Percentiles rank a stretch among this genome's conserved stretches.
Evolutionary conservation across 352 stramenopile species (phyloP).

Genomic region (Albugo candida): DNA sequence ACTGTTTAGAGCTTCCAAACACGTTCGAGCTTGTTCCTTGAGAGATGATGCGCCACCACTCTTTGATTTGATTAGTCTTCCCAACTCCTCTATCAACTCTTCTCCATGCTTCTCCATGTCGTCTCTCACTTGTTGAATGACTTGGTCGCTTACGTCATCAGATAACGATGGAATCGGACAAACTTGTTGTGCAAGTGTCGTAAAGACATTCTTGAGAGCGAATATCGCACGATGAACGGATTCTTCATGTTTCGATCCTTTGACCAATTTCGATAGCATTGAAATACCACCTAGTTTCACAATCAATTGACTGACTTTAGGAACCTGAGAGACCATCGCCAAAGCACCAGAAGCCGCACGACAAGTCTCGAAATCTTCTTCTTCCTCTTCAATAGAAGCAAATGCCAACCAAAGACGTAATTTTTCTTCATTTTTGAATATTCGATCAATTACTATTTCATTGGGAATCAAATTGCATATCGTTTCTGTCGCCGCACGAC

Average conservation of each 20-base stretch:
- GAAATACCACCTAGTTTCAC: conserved; percentile 43
- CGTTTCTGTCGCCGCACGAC: conserved; percentile 89
- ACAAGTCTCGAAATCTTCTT: conserved; percentile 82
- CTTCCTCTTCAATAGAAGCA: conserved; percentile 79
- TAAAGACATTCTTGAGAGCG: conserved; percentile 52
- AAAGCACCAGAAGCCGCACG: conserved; percentile 83
- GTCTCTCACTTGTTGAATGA: too few relatives aligned
- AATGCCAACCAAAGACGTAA: conserved; percentile 88
- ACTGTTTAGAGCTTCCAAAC: too few relatives aligned
- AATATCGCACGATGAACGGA: conserved; percentile 56
- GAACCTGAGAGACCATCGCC: conserved; percentile 83
- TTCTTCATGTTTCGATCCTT: conserved; percentile 30
- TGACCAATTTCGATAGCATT: conserved; percentile 32
- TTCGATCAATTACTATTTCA: conserved; percentile 81
- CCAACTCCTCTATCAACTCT: too few relatives aligned
- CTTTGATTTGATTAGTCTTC: too few relatives aligned
- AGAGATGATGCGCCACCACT: too few relatives aligned
- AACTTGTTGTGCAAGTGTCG: conserved; percentile 9
- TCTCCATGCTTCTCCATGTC: too few relatives aligned
- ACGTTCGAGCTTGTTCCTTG: too few relatives aligned
- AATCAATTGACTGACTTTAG: conserved; percentile 44
- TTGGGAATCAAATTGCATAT: conserved; percentile 93
- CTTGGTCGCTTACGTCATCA: too few relatives aligned
- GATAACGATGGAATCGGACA: too few relatives aligned
- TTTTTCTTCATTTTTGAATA: conserved; percentile 87